Percentiles rank a stretch among this genome's conserved stretches.
phyloP scores from a whole-genome alignment of 495 filamentous ascomycete genomes.

The Podospora pseudopauciseta region DNA sequence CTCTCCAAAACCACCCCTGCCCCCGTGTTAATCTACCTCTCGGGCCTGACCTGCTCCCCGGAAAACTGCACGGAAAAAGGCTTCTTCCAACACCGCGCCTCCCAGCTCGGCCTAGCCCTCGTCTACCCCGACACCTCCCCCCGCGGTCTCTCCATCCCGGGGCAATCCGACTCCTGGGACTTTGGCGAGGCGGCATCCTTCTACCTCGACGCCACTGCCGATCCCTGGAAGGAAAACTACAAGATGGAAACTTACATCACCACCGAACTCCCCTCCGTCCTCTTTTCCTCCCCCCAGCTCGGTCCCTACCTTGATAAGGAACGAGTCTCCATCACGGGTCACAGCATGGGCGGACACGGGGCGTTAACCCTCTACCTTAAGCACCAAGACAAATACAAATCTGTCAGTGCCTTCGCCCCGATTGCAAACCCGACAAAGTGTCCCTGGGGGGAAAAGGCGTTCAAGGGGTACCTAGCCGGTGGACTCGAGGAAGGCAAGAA shows the following conservation, averaged over 20 bases:
- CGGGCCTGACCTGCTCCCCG: slow-evolving; percentile 89
- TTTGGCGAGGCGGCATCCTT: slow-evolving; percentile 90
- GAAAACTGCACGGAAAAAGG: slow-evolving; percentile 97
- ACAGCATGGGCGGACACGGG: slow-evolving; percentile 96
- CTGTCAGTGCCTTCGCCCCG: slow-evolving; percentile 85
- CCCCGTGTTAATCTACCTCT: slow-evolving; percentile 90
- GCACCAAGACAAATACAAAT: slow-evolving; percentile 83
- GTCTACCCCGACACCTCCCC: slow-evolving; percentile 95
- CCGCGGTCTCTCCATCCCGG: slow-evolving; percentile 70
- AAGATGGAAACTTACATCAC: slow-evolving; percentile 92
- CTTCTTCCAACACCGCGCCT: slow-evolving; percentile 83
- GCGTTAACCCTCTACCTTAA: slow-evolving; percentile 88
- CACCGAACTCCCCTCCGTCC: slow-evolving; percentile 68
- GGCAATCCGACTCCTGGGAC: slow-evolving; percentile 82
- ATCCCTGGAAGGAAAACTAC: slow-evolving; percentile 70
- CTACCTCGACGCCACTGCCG: slow-evolving; percentile 84
- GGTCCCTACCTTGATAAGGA: slow-evolving; percentile 63
- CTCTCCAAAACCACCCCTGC: slow-evolving; percentile 50
- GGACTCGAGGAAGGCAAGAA: slow-evolving; percentile 71
- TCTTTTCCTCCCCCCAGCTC: slow-evolving; percentile 54
- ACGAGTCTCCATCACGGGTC: slow-evolving; percentile 79
- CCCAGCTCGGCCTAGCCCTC: slow-evolving; percentile 74
- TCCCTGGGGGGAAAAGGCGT: slow-evolving; percentile 95
- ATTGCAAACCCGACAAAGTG: slow-evolving; percentile 83
- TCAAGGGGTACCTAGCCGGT: slow-evolving; percentile 75